A percentile compares a stretch with the other conserved stretches of the same genome.
phyloP scores from a whole-genome alignment of 306 rosid genomes.

The Astragalus membranaceus region DNA sequence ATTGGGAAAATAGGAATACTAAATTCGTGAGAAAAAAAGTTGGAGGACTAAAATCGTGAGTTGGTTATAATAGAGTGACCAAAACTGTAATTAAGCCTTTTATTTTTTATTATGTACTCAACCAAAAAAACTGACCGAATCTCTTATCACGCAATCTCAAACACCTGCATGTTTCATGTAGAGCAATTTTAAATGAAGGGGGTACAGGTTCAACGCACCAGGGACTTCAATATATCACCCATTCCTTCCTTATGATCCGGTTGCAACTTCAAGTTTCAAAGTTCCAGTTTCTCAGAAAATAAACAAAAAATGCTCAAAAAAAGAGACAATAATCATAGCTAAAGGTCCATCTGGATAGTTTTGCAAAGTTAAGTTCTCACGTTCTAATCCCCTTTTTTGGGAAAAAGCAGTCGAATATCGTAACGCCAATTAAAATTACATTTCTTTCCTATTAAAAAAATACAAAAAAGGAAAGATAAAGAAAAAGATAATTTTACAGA shows the following conservation, averaged over 20 bases:
- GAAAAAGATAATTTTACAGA: constrained; percentile 16
- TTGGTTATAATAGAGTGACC: too few species aligned
- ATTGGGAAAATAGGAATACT: too few species aligned
- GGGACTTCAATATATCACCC: too few species aligned
- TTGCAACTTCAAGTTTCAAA: constrained; percentile 14
- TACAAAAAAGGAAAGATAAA: neutral
- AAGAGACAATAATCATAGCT: neutral
- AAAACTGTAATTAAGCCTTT: too few species aligned
- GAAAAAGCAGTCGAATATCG: neutral
- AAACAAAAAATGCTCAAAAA: neutral
- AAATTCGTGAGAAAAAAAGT: too few species aligned
- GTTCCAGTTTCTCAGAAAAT: neutral
- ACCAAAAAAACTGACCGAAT: too few species aligned
- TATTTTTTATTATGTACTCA: too few species aligned
- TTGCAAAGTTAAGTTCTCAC: constrained; percentile 7
- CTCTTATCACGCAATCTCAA: too few species aligned
- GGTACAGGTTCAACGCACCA: too few species aligned
- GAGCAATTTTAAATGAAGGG: too few species aligned
- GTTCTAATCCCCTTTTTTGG: neutral
- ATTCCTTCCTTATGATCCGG: neutral
- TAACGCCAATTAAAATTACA: constrained; percentile 26
- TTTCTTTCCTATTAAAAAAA: neutral
- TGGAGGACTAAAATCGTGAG: too few species aligned
- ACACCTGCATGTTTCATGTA: too few species aligned
- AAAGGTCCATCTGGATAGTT: neutral